A percentile compares a stretch with the other conserved stretches of the same genome.
Evolutionary conservation across 2,329 filamentous ascomycete genomes (phyloP).

Genomic region (Penicillium sp.): DNA sequence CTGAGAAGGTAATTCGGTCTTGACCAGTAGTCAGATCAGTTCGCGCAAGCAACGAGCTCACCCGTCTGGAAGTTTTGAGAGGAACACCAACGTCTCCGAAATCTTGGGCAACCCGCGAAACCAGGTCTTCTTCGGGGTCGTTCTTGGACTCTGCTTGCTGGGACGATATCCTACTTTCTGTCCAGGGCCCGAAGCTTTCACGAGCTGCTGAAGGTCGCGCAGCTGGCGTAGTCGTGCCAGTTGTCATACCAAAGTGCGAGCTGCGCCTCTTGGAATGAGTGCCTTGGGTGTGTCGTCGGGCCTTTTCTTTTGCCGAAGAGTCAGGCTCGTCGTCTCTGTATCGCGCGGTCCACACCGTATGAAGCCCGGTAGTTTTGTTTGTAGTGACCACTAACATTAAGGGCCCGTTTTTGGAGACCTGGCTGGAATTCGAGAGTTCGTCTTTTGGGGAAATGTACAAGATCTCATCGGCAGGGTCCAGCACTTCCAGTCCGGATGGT

Average conservation of each 20-base stretch:
- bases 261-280: conserved; percentile 64
- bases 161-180: conserved; percentile 42
- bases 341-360: conserved; percentile 77
- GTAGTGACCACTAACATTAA: conserved; percentile 74
- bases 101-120: conserved; percentile 67
- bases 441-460: conserved; percentile 71
- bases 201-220: conserved; percentile 60
- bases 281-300: conserved; percentile 52
- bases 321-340: conserved; percentile 65
- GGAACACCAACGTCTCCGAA: conserved; percentile 51
- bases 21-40: conserved; percentile 81
- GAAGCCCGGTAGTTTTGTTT: conserved; percentile 69
- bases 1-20: conserved; percentile 72
- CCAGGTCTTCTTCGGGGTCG: conserved; percentile 55
- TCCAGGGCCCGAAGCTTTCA: conserved; percentile 66
- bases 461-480: conserved; percentile 75
- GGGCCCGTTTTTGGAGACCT: conserved; percentile 42
- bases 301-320: conserved; percentile 39
- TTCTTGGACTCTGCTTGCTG: conserved; percentile 14
- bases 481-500: conserved; percentile 48
- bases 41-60: conserved; percentile 85
- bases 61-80: conserved; percentile 63
- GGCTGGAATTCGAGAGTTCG: conserved; percentile 29
- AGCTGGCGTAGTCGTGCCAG: conserved; percentile 70
- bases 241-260: conserved; percentile 58